A percentile compares a stretch with the other conserved stretches of the same genome.
Evolutionary conservation across 148 eudicot species (phyloP).

Genomic region (Camellia sinensis): DNA sequence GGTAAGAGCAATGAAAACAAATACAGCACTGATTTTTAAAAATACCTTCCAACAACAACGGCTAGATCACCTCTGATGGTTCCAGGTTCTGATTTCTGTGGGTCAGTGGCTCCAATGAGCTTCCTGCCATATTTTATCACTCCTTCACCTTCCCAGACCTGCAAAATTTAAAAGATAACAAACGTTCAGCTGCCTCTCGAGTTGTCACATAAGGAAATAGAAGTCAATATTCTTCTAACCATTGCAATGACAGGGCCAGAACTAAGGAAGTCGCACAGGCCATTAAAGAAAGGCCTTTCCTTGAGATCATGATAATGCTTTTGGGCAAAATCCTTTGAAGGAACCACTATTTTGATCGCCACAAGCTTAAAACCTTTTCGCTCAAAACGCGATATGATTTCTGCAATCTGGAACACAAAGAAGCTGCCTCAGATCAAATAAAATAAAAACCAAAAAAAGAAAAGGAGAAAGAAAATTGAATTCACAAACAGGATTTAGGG

Average conservation of each 20-base stretch:
- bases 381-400: slow-evolving; percentile 91
- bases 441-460: no score
- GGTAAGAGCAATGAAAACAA: neutral
- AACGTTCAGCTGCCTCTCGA: slow-evolving; percentile 4
- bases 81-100: slow-evolving; percentile 98
- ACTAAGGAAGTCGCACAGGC: slow-evolving; percentile 91
- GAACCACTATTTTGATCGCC: slow-evolving; percentile 73
- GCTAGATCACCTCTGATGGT: slow-evolving; percentile 98
- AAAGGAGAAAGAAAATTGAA: no score
- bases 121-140: slow-evolving; percentile 93
- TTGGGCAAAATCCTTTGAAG: slow-evolving; percentile 84
- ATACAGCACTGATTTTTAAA: neutral
- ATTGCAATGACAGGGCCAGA: slow-evolving; percentile 98
- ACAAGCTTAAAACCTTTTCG: slow-evolving; percentile 95
- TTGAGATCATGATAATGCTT: slow-evolving; percentile 96
- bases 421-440: slow-evolving; percentile 6
- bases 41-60: slow-evolving; percentile 92
- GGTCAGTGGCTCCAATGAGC: slow-evolving; percentile 97
- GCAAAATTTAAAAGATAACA: slow-evolving; percentile 5
- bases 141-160: slow-evolving; percentile 99
- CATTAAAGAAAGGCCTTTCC: slow-evolving; percentile 91
- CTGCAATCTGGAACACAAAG: slow-evolving; percentile 58
- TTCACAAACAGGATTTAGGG: neutral
- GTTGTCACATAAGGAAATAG: slow-evolving; percentile 1
- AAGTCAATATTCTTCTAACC: slow-evolving; percentile 46